Percentiles rank a stretch among this genome's conserved stretches.
Evolutionary conservation across 768 basidiomycete genomes (phyloP).

Genomic region (Russula foetens): DNA sequence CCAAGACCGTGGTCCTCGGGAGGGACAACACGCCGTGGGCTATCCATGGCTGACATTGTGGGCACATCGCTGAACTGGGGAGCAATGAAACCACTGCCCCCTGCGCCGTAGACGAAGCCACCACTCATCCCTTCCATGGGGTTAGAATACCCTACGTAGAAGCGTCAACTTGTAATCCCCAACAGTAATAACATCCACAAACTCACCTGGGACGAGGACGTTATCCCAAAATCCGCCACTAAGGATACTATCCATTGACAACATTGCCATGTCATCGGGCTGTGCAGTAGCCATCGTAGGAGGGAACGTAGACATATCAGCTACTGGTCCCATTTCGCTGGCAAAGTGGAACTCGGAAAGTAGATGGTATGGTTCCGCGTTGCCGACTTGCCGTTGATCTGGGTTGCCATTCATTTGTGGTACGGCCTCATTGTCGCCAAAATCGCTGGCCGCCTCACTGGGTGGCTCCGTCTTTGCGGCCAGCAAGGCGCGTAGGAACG

Average conservation of each 20-base stretch:
- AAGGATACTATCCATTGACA: conserved; percentile 80
- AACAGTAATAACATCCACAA: not conserved
- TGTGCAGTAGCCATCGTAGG: conserved; percentile 69
- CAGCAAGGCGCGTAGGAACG: conserved; percentile 72
- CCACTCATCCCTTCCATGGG: conserved; percentile 77
- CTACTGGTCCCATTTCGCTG: conserved; percentile 79
- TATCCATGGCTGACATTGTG: conserved; percentile 45
- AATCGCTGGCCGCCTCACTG: conserved; percentile 10
- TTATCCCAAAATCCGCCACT: conserved; percentile 82
- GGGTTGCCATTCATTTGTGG: conserved; percentile 11
- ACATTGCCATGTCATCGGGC: conserved; percentile 34
- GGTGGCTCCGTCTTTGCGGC: conserved; percentile 37
- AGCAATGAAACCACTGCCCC: conserved; percentile 78
- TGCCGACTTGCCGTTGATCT: conserved; percentile 2
- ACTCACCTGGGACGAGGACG: conserved; percentile 76
- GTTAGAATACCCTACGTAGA: conserved; percentile 58
- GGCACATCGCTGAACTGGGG: conserved; percentile 58
- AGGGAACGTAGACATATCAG: conserved; percentile 77
- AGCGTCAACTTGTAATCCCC: conserved; percentile 6
- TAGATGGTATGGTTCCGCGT: conserved; percentile 11
- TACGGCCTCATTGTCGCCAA: conserved; percentile 1
- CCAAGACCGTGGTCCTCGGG: conserved; percentile 22
- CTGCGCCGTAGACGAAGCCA: conserved; percentile 79
- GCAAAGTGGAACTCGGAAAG: conserved; percentile 62
- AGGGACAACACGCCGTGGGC: conserved; percentile 27